Percentiles rank a stretch among this genome's conserved stretches.
phyloP scores from a whole-genome alignment of 129 eudicot species.

The Ambrosia artemisiifolia region DNA sequence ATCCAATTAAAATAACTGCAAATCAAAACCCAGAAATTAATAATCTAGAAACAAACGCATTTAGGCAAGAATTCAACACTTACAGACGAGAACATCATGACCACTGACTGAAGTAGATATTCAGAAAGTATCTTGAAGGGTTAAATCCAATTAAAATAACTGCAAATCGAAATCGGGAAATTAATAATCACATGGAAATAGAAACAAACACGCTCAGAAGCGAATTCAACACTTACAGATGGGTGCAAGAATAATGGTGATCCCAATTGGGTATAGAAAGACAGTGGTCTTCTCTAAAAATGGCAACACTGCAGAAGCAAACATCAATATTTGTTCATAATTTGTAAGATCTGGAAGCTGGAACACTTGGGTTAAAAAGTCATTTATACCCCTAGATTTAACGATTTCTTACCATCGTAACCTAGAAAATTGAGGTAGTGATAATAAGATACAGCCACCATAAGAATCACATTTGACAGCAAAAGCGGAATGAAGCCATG shows the following conservation, averaged over 20 bases:
- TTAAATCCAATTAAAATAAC: neutral
- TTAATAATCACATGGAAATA: neutral
- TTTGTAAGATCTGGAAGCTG: neutral
- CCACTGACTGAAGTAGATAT: neutral
- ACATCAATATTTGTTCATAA: no score
- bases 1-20: neutral
- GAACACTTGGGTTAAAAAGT: neutral
- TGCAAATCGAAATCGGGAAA: neutral
- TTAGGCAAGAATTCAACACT: neutral
- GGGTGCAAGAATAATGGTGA: no score
- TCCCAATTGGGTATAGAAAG: no score
- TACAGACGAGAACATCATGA: neutral
- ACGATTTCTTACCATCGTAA: conserved; percentile 69
- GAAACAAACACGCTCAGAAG: neutral
- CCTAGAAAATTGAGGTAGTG: conserved; percentile 94
- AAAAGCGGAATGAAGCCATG: conserved; percentile 86
- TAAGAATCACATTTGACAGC: conserved; percentile 82
- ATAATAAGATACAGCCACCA: conserved; percentile 74
- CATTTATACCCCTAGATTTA: no score
- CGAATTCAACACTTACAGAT: neutral
- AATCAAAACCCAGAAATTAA: neutral
- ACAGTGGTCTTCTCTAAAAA: no score
- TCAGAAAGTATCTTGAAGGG: neutral
- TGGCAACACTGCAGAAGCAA: no score
- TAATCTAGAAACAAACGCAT: neutral